phyloP scores from a whole-genome alignment of 495 filamentous ascomycete genomes.

The Penicillium ochrochloron region DNA sequence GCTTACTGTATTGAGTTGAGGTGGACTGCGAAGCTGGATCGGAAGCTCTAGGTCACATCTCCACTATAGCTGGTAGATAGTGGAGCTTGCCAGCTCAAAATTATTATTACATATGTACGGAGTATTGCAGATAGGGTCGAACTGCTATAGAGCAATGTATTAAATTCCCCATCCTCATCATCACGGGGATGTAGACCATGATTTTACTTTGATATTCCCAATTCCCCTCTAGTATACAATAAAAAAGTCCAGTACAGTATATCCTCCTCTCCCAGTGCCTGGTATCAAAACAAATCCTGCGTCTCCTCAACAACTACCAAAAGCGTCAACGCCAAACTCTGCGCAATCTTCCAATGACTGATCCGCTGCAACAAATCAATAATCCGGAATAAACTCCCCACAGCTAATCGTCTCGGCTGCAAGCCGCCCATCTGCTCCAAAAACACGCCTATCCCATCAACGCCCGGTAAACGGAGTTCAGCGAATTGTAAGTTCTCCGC shows the following conservation, averaged over 20 bases:
- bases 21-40: not conserved
- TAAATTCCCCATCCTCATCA: too few species aligned
- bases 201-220: not conserved
- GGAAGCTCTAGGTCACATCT: not conserved
- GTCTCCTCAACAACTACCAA: slow-evolving; percentile 25
- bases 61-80: not conserved
- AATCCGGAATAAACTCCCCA: slow-evolving; percentile 20
- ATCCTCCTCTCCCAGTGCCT: too few species aligned
- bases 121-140: too few species aligned
- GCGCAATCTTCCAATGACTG: slow-evolving; percentile 10
- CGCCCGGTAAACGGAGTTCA: slow-evolving; percentile 9
- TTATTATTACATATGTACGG: not conserved
- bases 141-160: too few species aligned
- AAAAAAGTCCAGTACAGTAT: too few species aligned
- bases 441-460: slow-evolving; percentile 10
- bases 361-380: slow-evolving; percentile 24
- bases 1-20: too few species aligned
- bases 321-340: slow-evolving; percentile 21
- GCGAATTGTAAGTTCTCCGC: slow-evolving; percentile 9
- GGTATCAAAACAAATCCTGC: slow-evolving; percentile 21
- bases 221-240: not conserved
- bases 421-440: slow-evolving; percentile 13
- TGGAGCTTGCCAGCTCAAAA: not conserved
- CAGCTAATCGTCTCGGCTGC: slow-evolving; percentile 11
- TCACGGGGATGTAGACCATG: not conserved